phyloP scores from a whole-genome alignment of 768 basidiomycete genomes.

The Hypsizygus marmoreus region DNA sequence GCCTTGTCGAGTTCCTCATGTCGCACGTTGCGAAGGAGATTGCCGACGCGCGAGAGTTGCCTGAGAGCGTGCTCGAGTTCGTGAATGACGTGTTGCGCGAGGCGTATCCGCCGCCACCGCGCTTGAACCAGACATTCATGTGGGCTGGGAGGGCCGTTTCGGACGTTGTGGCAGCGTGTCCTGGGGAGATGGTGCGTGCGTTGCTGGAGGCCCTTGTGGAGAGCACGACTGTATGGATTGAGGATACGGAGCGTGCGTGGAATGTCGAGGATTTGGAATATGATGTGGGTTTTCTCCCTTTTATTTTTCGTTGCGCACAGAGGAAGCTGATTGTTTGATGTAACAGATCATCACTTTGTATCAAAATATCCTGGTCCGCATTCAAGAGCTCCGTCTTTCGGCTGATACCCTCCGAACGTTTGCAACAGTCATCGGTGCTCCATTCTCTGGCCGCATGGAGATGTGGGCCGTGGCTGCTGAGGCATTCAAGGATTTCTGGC shows the following conservation, averaged over 20 bases:
- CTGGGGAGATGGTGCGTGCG: slow-evolving; percentile 42
- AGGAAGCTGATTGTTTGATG: slow-evolving; percentile 4
- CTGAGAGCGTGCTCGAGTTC: slow-evolving; percentile 56
- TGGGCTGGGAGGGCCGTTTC: slow-evolving; percentile 66
- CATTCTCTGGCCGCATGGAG: slow-evolving; percentile 52
- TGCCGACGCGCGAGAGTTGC: slow-evolving; percentile 52
- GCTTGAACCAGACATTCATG: slow-evolving; percentile 52
- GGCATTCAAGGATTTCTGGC: slow-evolving; percentile 68
- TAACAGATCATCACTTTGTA: slow-evolving; percentile 64
- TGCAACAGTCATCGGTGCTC: slow-evolving; percentile 55
- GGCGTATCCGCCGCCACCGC: slow-evolving; percentile 66
- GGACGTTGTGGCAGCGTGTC: slow-evolving; percentile 56
- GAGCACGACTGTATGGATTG: slow-evolving; percentile 61
- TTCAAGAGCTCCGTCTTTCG: slow-evolving; percentile 47
- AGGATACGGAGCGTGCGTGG: slow-evolving; percentile 56
- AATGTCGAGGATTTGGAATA: slow-evolving; percentile 54
- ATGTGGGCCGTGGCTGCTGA: slow-evolving; percentile 46
- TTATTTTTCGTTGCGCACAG: slow-evolving; percentile 3
- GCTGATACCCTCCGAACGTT: slow-evolving; percentile 45
- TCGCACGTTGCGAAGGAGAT: slow-evolving; percentile 46
- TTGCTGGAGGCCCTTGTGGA: slow-evolving; percentile 55
- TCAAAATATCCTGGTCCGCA: slow-evolving; percentile 53
- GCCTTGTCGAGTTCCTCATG: slow-evolving; percentile 64
- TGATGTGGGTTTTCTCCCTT: slow-evolving; percentile 47
- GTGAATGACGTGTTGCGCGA: slow-evolving; percentile 59